Evolutionary conservation across 164 flowering plant genomes (phyloP).

Genomic region (Liriodendron chinense): DNA sequence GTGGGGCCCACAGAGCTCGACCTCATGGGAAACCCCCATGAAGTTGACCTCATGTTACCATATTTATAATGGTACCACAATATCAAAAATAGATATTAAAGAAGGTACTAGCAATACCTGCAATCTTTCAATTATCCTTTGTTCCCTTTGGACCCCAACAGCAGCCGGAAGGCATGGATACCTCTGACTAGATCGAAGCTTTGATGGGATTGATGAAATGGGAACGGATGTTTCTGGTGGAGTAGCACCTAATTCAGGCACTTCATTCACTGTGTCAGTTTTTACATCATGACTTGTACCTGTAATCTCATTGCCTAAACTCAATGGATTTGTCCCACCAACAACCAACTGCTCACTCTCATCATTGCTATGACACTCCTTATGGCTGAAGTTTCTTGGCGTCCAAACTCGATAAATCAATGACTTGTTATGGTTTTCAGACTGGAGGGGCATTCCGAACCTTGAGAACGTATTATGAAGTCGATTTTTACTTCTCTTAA

Average conservation of each 20-base stretch:
- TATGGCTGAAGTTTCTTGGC: slow-evolving; percentile 37
- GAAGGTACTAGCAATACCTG: slow-evolving; percentile 39
- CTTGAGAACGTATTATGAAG: slow-evolving; percentile 48
- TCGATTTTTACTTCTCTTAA: slow-evolving; percentile 62
- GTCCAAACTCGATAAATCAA: slow-evolving; percentile 73
- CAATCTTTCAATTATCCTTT: slow-evolving; percentile 51
- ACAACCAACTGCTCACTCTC: slow-evolving; percentile 18
- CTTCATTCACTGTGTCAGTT: slow-evolving; percentile 12
- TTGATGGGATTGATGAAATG: slow-evolving; percentile 20
- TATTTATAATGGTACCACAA: not conserved
- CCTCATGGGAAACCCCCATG: too few relatives aligned
- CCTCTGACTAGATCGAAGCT: slow-evolving; percentile 31
- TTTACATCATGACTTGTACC: slow-evolving; percentile 20
- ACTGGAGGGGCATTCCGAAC: slow-evolving; percentile 59
- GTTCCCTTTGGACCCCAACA: slow-evolving; percentile 46
- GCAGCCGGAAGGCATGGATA: slow-evolving; percentile 45
- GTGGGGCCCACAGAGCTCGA: too few relatives aligned
- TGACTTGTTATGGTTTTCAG: slow-evolving; percentile 58
- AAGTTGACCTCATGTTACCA: too few relatives aligned
- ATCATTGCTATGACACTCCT: slow-evolving; percentile 18
- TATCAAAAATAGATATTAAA: not conserved
- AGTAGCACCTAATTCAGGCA: slow-evolving; percentile 22
- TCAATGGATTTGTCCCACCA: slow-evolving; percentile 18
- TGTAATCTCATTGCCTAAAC: slow-evolving; percentile 19
- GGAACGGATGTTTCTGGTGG: slow-evolving; percentile 17